These are phyloP conservation scores for Helotiales sp. DNA, from an alignment of 2,329 filamentous ascomycete genomes.

Conservation along the genomic window DNA sequence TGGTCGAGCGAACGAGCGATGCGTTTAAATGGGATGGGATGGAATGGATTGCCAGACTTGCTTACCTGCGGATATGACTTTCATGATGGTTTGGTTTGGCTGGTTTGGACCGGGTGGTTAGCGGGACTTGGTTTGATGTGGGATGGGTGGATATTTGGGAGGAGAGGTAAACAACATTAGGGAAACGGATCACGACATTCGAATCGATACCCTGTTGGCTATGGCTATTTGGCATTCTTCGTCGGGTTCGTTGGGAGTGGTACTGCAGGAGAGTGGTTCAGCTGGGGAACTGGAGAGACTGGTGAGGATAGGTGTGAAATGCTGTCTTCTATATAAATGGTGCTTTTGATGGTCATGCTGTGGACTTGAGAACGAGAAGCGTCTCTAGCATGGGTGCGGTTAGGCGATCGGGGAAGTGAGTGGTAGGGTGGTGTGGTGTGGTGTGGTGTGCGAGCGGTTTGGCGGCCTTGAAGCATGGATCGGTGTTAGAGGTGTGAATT, in stretches of 20 bases:
- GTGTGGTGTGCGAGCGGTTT: too few species aligned
- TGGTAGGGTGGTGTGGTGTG: too few species aligned
- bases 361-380: too few species aligned
- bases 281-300: background rate
- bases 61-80: background rate
- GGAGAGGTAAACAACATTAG: background rate
- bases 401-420: too few species aligned
- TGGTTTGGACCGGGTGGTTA: background rate
- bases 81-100: background rate
- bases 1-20: background rate
- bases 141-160: background rate
- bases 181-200: background rate
- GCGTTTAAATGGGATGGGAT: background rate
- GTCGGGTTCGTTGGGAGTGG: background rate
- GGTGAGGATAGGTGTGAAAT: too few species aligned
- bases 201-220: constrained; percentile 9
- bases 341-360: too few species aligned
- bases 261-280: background rate
- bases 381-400: too few species aligned
- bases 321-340: too few species aligned
- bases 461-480: too few species aligned
- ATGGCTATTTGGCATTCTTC: background rate
- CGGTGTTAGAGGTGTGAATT: too few species aligned
- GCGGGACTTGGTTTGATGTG: too few species aligned
- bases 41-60: background rate